Base-by-base conservation (phyloP, 2,329 filamentous ascomycete genomes). In the Fusarium nanum region DNA sequence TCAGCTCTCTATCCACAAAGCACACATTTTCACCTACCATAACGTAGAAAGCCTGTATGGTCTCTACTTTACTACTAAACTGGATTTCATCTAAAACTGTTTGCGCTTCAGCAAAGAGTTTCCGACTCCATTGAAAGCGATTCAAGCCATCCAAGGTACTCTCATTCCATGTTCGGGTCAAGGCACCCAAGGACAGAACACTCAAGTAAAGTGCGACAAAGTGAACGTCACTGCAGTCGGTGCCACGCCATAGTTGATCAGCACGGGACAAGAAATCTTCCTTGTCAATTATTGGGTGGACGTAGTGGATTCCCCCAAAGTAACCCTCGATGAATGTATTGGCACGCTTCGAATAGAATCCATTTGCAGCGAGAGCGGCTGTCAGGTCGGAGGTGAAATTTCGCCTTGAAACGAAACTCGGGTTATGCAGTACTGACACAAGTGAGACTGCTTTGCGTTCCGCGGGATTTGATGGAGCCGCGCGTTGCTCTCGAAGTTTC, bases 271-370 rank as follows among this genome's bases (percentile, higher is more conserved):
- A 16, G 22, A 60, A 60, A 18, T 42, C 42, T 41, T 48, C 44
- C 12, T 60, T 60, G 14, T 60, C 58, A 8, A 60, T 48, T 42
- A 60, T 56, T 6, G 58, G 58, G 28, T 60, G 58, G 1, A 60
- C 52, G 11, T 60, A 60, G 11, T 60, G 58, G 4, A 60, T 60
- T 1, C 42, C 44, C 6, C 32, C 42, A 40, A 60, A 60, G 4
- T 48, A 60, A 1, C 42, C 52, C 18, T 60, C 58, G 9, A 60
- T 60, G 10, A 60, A 60, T 3, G 58, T 60, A 12, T 60, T 60
- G 8, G 49, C 50, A 5, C 57, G 42, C 32, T 56, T 56, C 4
- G 57, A 60, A 23, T 60, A 60, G 32, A 60, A 60, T 13, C 49
- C 56, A 12, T 40, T 55, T 16, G 41, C 32, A 12, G 41, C 49